Evolutionary conservation across 257 asterid genomes (phyloP), one percentile per base, ranked within the genome.

Genomic region (Solanum medicagineum): DNA sequence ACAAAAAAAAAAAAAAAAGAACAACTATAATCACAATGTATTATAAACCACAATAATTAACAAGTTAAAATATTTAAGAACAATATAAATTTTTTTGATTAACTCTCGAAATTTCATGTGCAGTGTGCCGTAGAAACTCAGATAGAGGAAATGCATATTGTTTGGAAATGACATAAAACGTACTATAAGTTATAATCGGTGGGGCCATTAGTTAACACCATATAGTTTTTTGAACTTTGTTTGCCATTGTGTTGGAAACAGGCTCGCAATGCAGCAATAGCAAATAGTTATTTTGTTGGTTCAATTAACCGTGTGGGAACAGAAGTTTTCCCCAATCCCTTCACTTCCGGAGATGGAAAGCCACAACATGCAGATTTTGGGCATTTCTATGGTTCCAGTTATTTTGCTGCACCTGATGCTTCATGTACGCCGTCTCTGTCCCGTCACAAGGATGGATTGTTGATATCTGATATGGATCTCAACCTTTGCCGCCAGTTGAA

Each of bases 231-330:
- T 77, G 62, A 51, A 12, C 24, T 49, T 75, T 26, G 8, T 77
- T 77, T 83, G 81, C 24, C 77, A 77, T 84, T 91, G 84, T 74
- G 59, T 47, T 74, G 81, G 81, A 51, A 51, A 49, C 96, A 95
- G 98, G 99, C 98, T 47, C 98, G 99, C 14, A 95, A 95, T 70
- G 99, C 98, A 85, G 97, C 99, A 70, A 95, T 95, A 89, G 98
- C 97, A 57, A 95, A 95, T 65, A 94, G 96, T 88, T 95, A 95
- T 87, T 95, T 87, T 51, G 97, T 95, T 17, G 93, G 97, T 84
- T 92, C 99, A 45, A 93, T 95, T 81, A 95, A 95, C 85, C 99
- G 99, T 0, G 96, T 94, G 11, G 99, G 99, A 60, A 95, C 99
- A 3, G 99, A 95, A 86, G 87, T 90, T 62, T 95, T 95, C 87